Conservation (phyloP, 129 eudicot species). For the sunflower (Helianthus annuus) region HanXRQr2.0-SUNRISE NC_035433.2:6064777-6065276, state of each 20-base stretch:
- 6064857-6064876: too few species aligned
- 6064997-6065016: too few species aligned
- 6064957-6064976: too few species aligned
- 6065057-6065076: not conserved
- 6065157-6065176: not conserved
- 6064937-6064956: too few species aligned
- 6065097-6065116: not conserved
- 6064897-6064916: not conserved
- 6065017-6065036: too few species aligned
- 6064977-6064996: too few species aligned
- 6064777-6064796: too few species aligned
- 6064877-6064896: not conserved
- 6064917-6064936: too few species aligned
- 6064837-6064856: too few species aligned
- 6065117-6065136: not conserved
- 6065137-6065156: constrained; percentile 8
- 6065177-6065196: not conserved
- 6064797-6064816: too few species aligned
- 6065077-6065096: not conserved
- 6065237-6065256: not conserved
- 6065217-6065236: not conserved
- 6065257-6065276: not conserved
- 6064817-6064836: too few species aligned
- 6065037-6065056: not conserved
- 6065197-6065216: not conserved